Base-by-base conservation (phyloP, 768 basidiomycete species). In the Tulasnella sp. region DNA sequence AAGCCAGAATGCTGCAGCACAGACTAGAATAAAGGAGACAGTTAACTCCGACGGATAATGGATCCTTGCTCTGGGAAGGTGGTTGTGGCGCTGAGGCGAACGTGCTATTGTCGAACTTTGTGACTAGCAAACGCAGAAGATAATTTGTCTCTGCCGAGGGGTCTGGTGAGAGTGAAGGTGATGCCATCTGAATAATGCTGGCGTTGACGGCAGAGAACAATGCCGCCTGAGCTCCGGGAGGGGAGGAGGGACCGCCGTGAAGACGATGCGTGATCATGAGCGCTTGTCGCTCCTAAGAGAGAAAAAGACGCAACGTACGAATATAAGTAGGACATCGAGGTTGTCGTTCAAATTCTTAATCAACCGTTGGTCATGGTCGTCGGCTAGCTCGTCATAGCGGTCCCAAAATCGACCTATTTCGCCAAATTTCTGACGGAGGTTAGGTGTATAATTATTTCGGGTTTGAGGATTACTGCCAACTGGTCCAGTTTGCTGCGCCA, bases 201-300 rank as follows among this genome's bases (percentile, higher is more conserved):
- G 73, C 67, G 31, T 74, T 74, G 73, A 74, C 54, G 17, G 73
- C 73, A 17, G 73, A 74, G 15, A 74, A 74, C 22, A 74, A 54
- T 5, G 54, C 73, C 25, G 73, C 73, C 73, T 74, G 34, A 29
- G 40, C 25, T 42, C 25, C 1, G 2, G 15, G 6, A 22, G 25
- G 25, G 8, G 1, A 3, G 15, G 6, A 22, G 25, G 25, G 8
- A 22, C 22, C 6, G 67, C 22, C 29, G 58, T n/a, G 31, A 72
- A 9, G 29, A 12, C 22, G 25, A 22, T 72, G 9, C 25, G 58
- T 29, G 1, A 64, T 64, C 29, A 29, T 34, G 2, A 34, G 29
- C 22, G 22, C 11, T 58, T 7, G 14, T 31, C 11, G 17, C 8
- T 34, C 1, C 14, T 64, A 3, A 64, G 15, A 6, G 8, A 5